Percentiles rank a stretch among this genome's conserved stretches.
Conservation (phyloP, 1,284 basidiomycete genomes). For the Heliocybe sulcata region DNA sequence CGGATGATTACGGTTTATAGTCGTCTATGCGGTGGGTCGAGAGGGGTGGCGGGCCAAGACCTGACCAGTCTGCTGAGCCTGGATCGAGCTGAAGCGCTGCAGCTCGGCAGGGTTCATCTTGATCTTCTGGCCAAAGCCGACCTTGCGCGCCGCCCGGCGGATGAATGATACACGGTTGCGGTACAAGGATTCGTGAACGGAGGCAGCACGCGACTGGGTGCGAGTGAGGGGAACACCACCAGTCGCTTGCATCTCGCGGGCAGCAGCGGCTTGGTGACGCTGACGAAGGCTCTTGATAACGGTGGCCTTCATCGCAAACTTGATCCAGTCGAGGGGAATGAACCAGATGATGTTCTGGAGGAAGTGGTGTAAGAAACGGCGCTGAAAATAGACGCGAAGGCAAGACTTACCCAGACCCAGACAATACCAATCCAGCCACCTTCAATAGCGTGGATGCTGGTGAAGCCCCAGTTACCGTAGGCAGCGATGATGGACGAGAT, state of each 20-base stretch:
- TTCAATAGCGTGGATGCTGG: slow-evolving; percentile 66
- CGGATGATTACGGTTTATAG: not conserved
- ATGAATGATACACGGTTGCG: slow-evolving; percentile 89
- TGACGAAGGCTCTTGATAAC: slow-evolving; percentile 79
- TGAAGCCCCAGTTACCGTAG: slow-evolving; percentile 91
- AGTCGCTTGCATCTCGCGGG: slow-evolving; percentile 32
- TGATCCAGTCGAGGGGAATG: slow-evolving; percentile 90
- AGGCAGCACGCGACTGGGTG: slow-evolving; percentile 86
- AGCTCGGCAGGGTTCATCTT: slow-evolving; percentile 79
- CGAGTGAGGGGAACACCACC: slow-evolving; percentile 76
- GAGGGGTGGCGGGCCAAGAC: slow-evolving; percentile 76
- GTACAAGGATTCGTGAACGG: slow-evolving; percentile 90
- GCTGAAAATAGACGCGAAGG: not conserved
- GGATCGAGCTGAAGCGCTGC: slow-evolving; percentile 78
- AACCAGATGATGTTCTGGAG: slow-evolving; percentile 88
- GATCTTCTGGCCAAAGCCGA: slow-evolving; percentile 79
- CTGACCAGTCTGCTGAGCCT: slow-evolving; percentile 70
- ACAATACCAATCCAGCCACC: slow-evolving; percentile 97
- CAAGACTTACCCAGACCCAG: slow-evolving; percentile 80
- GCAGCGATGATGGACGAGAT: slow-evolving; percentile 94
- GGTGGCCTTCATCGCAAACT: slow-evolving; percentile 93
- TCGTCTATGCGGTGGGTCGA: slow-evolving; percentile 32
- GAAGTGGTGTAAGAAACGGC: slow-evolving; percentile 5
- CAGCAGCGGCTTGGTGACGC: slow-evolving; percentile 50
- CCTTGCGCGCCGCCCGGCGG: slow-evolving; percentile 76